These are phyloP conservation scores for Suhomyces faveliae DNA, from an alignment of 805 yeast species.

Conservation along the genomic window DNA sequence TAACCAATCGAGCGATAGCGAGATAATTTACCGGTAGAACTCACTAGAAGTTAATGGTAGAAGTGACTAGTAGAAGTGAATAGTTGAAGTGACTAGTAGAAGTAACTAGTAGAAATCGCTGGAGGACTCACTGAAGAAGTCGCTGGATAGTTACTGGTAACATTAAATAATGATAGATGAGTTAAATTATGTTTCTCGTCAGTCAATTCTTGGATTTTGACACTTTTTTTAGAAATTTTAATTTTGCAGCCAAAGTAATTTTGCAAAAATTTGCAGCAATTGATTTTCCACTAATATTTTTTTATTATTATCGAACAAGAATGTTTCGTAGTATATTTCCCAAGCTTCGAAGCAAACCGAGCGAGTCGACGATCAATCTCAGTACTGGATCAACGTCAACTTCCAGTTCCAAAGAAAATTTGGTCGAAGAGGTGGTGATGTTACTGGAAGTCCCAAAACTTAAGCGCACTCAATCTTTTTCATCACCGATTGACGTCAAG, in stretches of 20 bases:
- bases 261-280: not conserved
- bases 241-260: not conserved
- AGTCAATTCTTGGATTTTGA: no score
- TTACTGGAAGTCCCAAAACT: conserved; percentile 4
- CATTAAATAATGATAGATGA: no score
- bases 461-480: conserved; percentile 5
- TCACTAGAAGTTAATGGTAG: no score
- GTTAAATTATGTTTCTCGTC: no score
- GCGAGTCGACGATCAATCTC: not conserved
- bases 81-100: no score
- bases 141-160: no score
- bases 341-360: not conserved
- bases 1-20: no score
- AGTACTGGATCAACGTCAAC: not conserved
- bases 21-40: no score
- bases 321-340: not conserved
- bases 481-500: not conserved
- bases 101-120: no score
- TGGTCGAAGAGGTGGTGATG: not conserved
- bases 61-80: no score
- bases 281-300: no score
- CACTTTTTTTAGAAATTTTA: not conserved
- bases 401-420: not conserved
- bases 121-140: no score
- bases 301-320: not conserved